These are phyloP conservation scores for Decorospora gaudefroyi DNA, from an alignment of 2,329 filamentous ascomycete species.

Conservation along the genomic window DNA sequence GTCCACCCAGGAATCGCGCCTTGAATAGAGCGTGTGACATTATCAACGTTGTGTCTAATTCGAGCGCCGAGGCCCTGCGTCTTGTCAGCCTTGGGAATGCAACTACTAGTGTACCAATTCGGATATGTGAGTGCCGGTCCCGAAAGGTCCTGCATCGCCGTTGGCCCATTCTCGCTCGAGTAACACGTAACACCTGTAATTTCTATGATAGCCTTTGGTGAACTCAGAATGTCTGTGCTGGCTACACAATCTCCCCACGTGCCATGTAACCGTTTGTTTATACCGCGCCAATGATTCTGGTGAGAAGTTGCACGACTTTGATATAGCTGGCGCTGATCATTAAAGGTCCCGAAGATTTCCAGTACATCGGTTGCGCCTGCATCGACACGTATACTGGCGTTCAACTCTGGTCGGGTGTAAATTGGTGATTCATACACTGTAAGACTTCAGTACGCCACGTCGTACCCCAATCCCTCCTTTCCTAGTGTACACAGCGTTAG, in stretches of 20 bases:
- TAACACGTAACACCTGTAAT: slow-evolving; percentile 4
- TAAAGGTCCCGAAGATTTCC: no score
- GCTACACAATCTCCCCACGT: slow-evolving; percentile 17
- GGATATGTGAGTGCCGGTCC: neutral
- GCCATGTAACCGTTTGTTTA: slow-evolving; percentile 10
- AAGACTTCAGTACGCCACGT: no score
- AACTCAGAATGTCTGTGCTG: neutral
- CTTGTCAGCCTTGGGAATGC: neutral
- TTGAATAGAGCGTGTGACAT: slow-evolving; percentile 10
- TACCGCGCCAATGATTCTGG: neutral
- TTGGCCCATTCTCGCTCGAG: neutral
- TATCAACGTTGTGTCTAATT: neutral
- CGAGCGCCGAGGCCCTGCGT: neutral
- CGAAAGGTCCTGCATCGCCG: neutral
- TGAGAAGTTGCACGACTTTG: slow-evolving; percentile 10
- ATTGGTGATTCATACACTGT: no score
- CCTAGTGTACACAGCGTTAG: no score
- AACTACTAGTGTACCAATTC: neutral
- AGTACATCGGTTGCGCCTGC: no score
- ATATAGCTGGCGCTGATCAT: neutral
- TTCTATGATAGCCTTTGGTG: neutral
- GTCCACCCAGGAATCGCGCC: neutral
- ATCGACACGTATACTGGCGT: no score
- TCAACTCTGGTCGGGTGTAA: no score
- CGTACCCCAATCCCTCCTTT: no score